These are phyloP conservation scores for Tylopilus subfusipes DNA, from an alignment of 768 basidiomycete species.

Conservation along the genomic window DNA sequence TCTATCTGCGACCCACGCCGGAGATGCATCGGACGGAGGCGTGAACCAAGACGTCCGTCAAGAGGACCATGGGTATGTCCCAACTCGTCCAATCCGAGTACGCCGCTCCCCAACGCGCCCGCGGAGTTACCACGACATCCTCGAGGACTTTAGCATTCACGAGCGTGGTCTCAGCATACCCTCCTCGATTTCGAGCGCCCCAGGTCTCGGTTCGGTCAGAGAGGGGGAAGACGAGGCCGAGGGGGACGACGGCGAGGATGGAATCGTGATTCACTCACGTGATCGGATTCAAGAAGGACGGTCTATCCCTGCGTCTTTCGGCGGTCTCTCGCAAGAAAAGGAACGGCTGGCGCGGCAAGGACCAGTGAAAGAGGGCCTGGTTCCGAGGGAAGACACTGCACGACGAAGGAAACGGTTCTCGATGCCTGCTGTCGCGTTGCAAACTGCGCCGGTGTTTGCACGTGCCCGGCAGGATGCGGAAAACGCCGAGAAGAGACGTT, in stretches of 20 bases:
- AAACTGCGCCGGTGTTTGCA: slow-evolving; percentile 67
- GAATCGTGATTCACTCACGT: neutral
- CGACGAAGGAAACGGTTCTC: slow-evolving; percentile 69
- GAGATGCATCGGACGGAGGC: neutral
- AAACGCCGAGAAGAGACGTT: slow-evolving; percentile 39
- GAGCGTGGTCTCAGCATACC: slow-evolving; percentile 29
- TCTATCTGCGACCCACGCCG: neutral
- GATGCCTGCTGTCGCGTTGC: slow-evolving; percentile 70
- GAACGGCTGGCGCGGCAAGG: neutral
- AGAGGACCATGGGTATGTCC: slow-evolving; percentile 5
- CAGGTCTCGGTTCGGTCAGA: slow-evolving; percentile 21
- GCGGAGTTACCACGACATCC: slow-evolving; percentile 62
- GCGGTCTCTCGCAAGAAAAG: slow-evolving; percentile 6
- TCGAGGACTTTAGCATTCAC: slow-evolving; percentile 56
- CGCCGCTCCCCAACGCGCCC: slow-evolving; percentile 42
- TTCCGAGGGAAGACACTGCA: slow-evolving; percentile 56
- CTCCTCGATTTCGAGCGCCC: slow-evolving; percentile 30
- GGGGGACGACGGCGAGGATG: neutral
- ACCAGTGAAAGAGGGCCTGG: slow-evolving; percentile 1
- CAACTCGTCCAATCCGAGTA: slow-evolving; percentile 26
- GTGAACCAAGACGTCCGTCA: neutral
- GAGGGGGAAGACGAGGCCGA: slow-evolving; percentile 19
- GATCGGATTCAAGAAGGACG: neutral
- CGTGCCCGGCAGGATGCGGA: slow-evolving; percentile 36
- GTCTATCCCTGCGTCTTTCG: neutral